phyloP scores from a whole-genome alignment of 2,329 filamentous ascomycete species.

The Zymoseptoria pseudotritici region DNA sequence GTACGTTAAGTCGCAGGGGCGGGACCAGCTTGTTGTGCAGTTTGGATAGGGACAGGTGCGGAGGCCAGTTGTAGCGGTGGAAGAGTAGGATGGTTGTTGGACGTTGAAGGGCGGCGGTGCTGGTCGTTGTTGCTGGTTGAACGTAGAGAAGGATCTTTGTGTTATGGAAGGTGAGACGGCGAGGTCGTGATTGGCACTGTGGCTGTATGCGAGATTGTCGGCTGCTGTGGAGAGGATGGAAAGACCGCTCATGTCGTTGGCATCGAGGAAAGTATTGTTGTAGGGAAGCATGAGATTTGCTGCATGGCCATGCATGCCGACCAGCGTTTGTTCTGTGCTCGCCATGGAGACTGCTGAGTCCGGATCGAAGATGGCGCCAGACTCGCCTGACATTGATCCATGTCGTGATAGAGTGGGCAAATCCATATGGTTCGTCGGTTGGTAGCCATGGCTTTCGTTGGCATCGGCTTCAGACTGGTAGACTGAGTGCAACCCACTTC shows the following conservation, averaged over 20 bases:
- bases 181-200: not conserved
- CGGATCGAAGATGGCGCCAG: not conserved
- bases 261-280: not conserved
- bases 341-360: conserved; percentile 7
- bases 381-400: not conserved
- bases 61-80: not conserved
- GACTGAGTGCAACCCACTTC: conserved; percentile 4
- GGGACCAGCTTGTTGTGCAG: conserved; percentile 18
- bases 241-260: not conserved
- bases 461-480: conserved; percentile 5
- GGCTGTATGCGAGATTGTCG: not conserved
- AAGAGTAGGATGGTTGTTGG: not conserved
- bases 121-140: not conserved
- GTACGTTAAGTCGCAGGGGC: conserved; percentile 37
- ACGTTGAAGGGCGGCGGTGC: not conserved
- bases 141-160: not conserved
- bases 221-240: not conserved
- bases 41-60: conserved; percentile 7
- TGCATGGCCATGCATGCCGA: conserved; percentile 11
- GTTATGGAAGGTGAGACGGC: not conserved
- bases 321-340: conserved; percentile 3
- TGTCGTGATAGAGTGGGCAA: not conserved
- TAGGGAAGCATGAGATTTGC: not conserved
- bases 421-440: not conserved
- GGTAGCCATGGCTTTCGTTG: conserved; percentile 1